These are phyloP conservation scores for Paradendryphiella salina DNA, from an alignment of 2,329 filamentous ascomycete genomes.

Conservation along the genomic window DNA sequence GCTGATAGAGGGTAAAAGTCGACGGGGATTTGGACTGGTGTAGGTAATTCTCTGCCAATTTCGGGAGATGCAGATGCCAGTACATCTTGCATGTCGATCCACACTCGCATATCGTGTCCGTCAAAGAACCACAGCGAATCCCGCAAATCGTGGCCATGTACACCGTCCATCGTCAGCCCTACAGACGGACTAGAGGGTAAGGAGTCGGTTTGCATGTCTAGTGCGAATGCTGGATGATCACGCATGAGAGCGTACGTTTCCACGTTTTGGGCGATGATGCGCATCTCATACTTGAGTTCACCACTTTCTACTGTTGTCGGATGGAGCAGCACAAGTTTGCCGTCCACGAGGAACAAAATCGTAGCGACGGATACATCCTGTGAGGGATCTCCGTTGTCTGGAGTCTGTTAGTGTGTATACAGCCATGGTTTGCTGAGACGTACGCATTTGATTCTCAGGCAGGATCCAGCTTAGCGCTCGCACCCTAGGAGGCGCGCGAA, in stretches of 20 bases:
- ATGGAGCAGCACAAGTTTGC: slow-evolving; percentile 89
- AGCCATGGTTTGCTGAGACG: slow-evolving; percentile 29
- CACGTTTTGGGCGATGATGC: slow-evolving; percentile 91
- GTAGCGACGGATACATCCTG: slow-evolving; percentile 93
- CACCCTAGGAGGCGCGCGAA: slow-evolving; percentile 88
- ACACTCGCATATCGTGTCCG: slow-evolving; percentile 80
- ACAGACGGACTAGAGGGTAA: slow-evolving; percentile 55
- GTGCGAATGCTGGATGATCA: slow-evolving; percentile 67
- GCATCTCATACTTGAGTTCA: slow-evolving; percentile 96
- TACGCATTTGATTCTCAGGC: slow-evolving; percentile 81
- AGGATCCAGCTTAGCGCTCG: slow-evolving; percentile 94
- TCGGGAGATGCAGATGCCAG: slow-evolving; percentile 70
- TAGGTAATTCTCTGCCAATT: slow-evolving; percentile 68
- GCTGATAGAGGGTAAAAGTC: slow-evolving; percentile 95
- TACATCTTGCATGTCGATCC: slow-evolving; percentile 86
- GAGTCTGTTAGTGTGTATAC: slow-evolving; percentile 20
- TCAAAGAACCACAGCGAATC: slow-evolving; percentile 97
- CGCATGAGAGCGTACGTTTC: slow-evolving; percentile 94
- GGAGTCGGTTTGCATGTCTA: slow-evolving; percentile 54
- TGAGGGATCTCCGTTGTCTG: slow-evolving; percentile 84
- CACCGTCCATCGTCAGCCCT: slow-evolving; percentile 50
- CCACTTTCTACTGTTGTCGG: slow-evolving; percentile 81
- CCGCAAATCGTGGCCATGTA: slow-evolving; percentile 63
- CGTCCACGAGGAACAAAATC: slow-evolving; percentile 94
- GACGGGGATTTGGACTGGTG: slow-evolving; percentile 75